Conservation (phyloP, 306 rosid genomes). For the Prunus mume region DNA sequence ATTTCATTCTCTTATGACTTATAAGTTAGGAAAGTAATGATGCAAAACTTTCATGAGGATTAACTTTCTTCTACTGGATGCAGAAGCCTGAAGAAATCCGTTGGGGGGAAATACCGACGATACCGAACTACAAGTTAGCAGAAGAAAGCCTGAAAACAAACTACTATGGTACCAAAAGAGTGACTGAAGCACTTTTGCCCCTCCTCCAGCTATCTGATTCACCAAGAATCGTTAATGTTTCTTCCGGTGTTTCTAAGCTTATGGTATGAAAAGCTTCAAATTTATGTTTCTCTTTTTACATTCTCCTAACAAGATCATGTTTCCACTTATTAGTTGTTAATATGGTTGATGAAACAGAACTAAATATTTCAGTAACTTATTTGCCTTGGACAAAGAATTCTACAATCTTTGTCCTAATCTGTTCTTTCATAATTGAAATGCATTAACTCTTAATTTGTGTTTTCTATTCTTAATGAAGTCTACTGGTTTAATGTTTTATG, state of each 20-base stretch:
- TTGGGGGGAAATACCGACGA: conserved; percentile 29
- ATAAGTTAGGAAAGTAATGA: neutral
- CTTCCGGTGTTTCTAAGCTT: conserved; percentile 7
- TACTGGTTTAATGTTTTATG: no score
- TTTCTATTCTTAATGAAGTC: no score
- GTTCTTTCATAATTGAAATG: neutral
- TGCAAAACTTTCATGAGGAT: neutral
- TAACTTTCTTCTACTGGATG: neutral
- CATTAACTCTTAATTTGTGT: no score
- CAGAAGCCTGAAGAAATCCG: conserved; percentile 7
- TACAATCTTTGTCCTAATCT: neutral
- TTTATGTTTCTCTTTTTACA: neutral
- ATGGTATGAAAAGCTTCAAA: neutral
- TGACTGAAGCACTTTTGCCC: conserved; percentile 31
- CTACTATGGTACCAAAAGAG: conserved; percentile 41
- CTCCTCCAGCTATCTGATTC: conserved; percentile 46
- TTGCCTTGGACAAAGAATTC: neutral
- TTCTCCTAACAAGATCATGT: neutral
- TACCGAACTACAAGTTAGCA: conserved; percentile 17
- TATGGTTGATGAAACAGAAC: neutral
- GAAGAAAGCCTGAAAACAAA: conserved; percentile 42
- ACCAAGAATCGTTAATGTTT: conserved; percentile 46
- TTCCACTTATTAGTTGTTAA: neutral
- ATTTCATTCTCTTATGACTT: neutral
- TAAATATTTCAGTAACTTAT: neutral